Evolutionary conservation across 1,284 basidiomycete species (phyloP).

Genomic region (Pyrrhoderma noxium): DNA sequence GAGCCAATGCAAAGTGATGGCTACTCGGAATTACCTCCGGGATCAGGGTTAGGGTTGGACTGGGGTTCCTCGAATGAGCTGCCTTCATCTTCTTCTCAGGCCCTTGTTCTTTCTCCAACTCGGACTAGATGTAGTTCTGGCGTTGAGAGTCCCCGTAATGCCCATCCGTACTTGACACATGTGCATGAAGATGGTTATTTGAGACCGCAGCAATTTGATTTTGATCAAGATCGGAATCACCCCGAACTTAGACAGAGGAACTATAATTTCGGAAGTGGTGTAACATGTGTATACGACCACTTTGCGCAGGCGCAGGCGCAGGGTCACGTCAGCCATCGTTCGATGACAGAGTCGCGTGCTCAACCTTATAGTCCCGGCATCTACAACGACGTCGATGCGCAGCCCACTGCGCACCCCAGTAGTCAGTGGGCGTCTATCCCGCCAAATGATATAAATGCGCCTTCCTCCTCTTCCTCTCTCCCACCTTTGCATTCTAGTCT

Average conservation of each 20-base stretch:
- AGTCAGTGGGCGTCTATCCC: conserved; percentile 11
- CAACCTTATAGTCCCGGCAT: too few species aligned
- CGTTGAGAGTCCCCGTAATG: conserved; percentile 4
- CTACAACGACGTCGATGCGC: too few species aligned
- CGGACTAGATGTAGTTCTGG: not conserved
- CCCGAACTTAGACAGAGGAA: not conserved
- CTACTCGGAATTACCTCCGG: not conserved
- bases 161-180: not conserved
- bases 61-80: too few species aligned
- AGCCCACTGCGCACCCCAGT: too few species aligned
- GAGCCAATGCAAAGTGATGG: not conserved
- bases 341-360: too few species aligned
- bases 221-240: not conserved
- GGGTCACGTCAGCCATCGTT: too few species aligned
- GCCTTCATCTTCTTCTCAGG: not conserved
- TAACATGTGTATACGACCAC: not conserved
- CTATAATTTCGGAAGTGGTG: not conserved
- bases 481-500: not conserved
- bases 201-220: not conserved
- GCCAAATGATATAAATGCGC: not conserved
- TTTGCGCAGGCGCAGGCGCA: too few species aligned
- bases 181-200: not conserved
- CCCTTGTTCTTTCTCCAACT: too few species aligned
- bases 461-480: not conserved
- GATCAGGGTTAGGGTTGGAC: conserved; percentile 3